These are phyloP conservation scores for Nidularia pulvinata DNA, from an alignment of 768 basidiomycete species.

Conservation along the genomic window DNA sequence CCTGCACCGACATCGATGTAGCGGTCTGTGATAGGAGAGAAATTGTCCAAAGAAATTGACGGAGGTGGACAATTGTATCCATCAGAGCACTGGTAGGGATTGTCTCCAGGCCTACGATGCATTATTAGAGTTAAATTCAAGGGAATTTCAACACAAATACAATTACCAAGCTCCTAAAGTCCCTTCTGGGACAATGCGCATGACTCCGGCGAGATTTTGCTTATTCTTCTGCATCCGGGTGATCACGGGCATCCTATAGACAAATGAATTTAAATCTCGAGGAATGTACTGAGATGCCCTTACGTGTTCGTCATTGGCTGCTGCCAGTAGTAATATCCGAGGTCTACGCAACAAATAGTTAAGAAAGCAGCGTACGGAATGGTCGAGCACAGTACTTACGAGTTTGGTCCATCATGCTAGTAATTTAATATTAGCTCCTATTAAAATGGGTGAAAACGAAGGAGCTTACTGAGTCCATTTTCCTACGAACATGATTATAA, in stretches of 20 bases:
- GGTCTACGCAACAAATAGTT: constrained; percentile 26
- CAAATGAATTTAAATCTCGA: too few relatives aligned
- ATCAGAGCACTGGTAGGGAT: constrained; percentile 51
- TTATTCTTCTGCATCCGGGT: constrained; percentile 54
- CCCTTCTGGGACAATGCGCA: constrained; percentile 65
- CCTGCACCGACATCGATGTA: constrained; percentile 72
- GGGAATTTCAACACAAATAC: neutral
- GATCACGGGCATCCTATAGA: constrained; percentile 46
- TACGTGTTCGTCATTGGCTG: constrained; percentile 66
- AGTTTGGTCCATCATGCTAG: constrained; percentile 74
- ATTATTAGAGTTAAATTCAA: neutral
- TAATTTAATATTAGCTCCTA: neutral
- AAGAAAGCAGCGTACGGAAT: neutral
- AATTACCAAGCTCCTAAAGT: constrained; percentile 58
- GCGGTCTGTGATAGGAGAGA: constrained; percentile 46
- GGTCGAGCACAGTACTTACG: constrained; percentile 24
- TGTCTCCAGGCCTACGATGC: constrained; percentile 63
- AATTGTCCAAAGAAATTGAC: constrained; percentile 54
- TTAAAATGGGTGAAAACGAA: neutral
- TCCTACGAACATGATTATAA: constrained; percentile 55
- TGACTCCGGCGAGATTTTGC: constrained; percentile 57
- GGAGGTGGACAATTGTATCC: constrained; percentile 50
- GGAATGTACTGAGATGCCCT: constrained; percentile 8
- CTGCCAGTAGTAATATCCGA: constrained; percentile 72
- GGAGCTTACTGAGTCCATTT: neutral